phyloP scores from a whole-genome alignment of 305 asterid genomes.

The Ajuga reptans region DNA sequence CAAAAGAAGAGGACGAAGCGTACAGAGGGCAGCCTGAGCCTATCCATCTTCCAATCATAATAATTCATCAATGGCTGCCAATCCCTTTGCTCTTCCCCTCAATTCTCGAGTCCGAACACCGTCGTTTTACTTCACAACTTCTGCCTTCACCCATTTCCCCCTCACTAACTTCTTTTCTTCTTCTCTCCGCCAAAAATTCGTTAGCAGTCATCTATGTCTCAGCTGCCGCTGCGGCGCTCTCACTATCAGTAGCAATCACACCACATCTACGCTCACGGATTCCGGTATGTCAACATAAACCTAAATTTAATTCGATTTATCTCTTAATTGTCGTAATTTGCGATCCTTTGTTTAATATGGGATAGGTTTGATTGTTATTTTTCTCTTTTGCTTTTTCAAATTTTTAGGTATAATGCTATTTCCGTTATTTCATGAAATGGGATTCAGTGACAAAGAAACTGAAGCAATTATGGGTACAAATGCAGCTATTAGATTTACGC shows the following conservation, averaged over 20 bases:
- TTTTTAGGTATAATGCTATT: conserved; percentile 42
- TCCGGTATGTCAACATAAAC: conserved; percentile 22
- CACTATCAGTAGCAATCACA: conserved; percentile 23
- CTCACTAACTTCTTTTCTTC: neutral
- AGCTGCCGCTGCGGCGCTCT: conserved; percentile 37
- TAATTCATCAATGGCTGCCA: conserved; percentile 40
- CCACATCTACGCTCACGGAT: conserved; percentile 21
- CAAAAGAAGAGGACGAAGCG: neutral
- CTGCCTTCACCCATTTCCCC: conserved; percentile 20
- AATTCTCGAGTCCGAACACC: conserved; percentile 19
- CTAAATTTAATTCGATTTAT: too few species aligned
- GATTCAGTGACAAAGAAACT: conserved; percentile 49
- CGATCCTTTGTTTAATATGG: neutral
- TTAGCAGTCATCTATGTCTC: conserved; percentile 17
- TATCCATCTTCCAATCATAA: conserved; percentile 23
- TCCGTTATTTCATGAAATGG: conserved; percentile 55
- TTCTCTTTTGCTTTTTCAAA: neutral
- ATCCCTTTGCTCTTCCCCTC: conserved; percentile 22
- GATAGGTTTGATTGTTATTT: neutral
- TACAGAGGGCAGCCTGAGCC: neutral
- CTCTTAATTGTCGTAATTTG: neutral
- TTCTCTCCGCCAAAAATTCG: conserved; percentile 18
- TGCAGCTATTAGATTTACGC: conserved; percentile 31
- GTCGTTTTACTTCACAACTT: conserved; percentile 17
- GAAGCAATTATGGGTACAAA: conserved; percentile 43